Percentiles rank a stretch among this genome's conserved stretches.
phyloP scores from a whole-genome alignment of 176 grass and related monocot species.

The Miscanthus lutarioriparius region DNA sequence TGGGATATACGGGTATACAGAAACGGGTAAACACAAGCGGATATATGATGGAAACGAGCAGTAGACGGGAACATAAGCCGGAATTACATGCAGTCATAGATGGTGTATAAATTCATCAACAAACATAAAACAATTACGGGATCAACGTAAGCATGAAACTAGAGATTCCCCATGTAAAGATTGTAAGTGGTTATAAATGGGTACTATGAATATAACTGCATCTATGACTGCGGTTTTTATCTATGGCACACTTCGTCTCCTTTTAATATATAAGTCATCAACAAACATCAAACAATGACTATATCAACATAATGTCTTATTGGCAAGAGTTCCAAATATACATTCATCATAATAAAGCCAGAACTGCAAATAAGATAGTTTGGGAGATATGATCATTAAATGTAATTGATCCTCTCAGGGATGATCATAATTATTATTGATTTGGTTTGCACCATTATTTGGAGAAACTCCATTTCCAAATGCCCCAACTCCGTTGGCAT shows the following conservation, averaged over 20 bases:
- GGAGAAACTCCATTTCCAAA: background rate
- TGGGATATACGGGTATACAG: background rate
- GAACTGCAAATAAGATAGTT: background rate
- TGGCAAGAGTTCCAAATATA: background rate
- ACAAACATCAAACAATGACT: background rate
- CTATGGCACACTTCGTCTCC: background rate
- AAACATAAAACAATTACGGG: background rate
- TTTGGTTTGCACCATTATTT: conserved; percentile 4
- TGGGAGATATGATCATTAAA: background rate
- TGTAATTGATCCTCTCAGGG: background rate
- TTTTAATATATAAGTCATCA: background rate
- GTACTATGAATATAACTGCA: background rate
- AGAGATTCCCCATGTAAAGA: no score
- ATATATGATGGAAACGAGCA: background rate
- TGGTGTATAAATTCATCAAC: background rate
- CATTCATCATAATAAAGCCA: background rate
- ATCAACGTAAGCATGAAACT: background rate
- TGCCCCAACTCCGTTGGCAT: background rate
- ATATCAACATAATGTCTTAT: background rate
- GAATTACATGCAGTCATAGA: background rate
- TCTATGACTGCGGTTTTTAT: background rate
- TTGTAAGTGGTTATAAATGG: no score
- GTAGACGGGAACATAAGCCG: background rate
- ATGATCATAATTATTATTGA: background rate
- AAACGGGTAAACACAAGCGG: background rate